Base-by-base conservation (phyloP, 176 grass and related monocot genomes). In the Tillandsia fasciculata region DNA sequence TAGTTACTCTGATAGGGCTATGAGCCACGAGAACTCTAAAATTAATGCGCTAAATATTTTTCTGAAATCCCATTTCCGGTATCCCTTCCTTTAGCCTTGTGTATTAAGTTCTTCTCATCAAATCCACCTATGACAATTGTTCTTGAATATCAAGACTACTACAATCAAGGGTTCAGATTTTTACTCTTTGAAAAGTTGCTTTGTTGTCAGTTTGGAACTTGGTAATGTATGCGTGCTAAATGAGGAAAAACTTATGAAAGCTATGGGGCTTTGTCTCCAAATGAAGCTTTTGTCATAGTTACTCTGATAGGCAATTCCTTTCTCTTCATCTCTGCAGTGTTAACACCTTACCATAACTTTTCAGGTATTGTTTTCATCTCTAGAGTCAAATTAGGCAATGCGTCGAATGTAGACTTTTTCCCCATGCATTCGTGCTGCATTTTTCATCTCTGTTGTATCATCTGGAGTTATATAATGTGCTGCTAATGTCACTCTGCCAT, bases 231-330 rank as follows among this genome's bases (percentile, higher is more conserved):
- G 33, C 33, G 26, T 7, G 14, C 86, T 81, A 78, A 12, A 59
- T 85, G 86, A 85, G 66, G 86, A 89, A 67, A 57, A 76, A 61
- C 24, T 2, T 11, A 77, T 61, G 58, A 74, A 76, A 73, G 85
- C 82, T 76, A 88, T 85, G 89, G 85, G 80, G 78, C 48, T 85
- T 26, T 11, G 64, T 68, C 70, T 92, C 89, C 89, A 92, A 56
- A 50, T 83, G 85, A 83, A 66, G 74, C 85, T 81, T 77, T 69
- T 83, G 89, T 92, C 82, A 92, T 92, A 92, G 89, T 92, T 92
- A 86, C 89, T 77, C 81, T 82, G 75, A 79, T 85, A 68, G 76
- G 13, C 12, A 17, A 14, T 71, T n/a, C 49, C 64, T 63, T 24
- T 50, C 8, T 18, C 12, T 69, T 66, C 47, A 64, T 53, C 64